Percentiles rank a stretch among this genome's conserved stretches.
These are phyloP conservation scores for Erythrophleum ivorense DNA, from an alignment of 331 rosid species.

Conservation along the genomic window DNA sequence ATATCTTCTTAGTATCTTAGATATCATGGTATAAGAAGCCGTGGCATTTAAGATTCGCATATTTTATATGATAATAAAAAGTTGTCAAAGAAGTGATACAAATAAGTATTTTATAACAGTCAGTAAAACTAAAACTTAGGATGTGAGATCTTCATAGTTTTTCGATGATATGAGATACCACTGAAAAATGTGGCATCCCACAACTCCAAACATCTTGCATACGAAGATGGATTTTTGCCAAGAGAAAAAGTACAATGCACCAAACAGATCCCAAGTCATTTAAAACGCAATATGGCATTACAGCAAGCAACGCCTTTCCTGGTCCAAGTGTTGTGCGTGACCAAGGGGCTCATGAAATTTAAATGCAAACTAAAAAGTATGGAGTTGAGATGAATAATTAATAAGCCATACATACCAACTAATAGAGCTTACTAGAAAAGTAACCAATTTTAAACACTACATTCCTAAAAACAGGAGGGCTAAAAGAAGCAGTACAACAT, in stretches of 20 bases:
- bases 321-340: background rate
- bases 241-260: background rate
- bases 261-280: background rate
- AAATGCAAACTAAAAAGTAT: too few species aligned
- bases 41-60: background rate
- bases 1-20: background rate
- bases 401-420: too few species aligned
- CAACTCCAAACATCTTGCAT: background rate
- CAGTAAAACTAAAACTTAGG: background rate
- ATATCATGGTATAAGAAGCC: background rate
- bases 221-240: background rate
- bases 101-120: background rate
- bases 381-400: too few species aligned
- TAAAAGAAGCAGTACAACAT: too few species aligned
- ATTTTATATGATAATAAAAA: background rate
- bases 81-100: background rate
- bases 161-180: too few species aligned
- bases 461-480: too few species aligned
- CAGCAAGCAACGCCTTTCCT: slow-evolving; percentile 22
- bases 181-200: background rate
- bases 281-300: slow-evolving; percentile 12
- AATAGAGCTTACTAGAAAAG: too few species aligned
- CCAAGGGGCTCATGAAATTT: too few species aligned
- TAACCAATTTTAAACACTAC: too few species aligned
- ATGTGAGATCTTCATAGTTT: background rate